These are phyloP conservation scores for Bocquillonia castaneifolia DNA, from an alignment of 441 rosid species.

Conservation along the genomic window DNA sequence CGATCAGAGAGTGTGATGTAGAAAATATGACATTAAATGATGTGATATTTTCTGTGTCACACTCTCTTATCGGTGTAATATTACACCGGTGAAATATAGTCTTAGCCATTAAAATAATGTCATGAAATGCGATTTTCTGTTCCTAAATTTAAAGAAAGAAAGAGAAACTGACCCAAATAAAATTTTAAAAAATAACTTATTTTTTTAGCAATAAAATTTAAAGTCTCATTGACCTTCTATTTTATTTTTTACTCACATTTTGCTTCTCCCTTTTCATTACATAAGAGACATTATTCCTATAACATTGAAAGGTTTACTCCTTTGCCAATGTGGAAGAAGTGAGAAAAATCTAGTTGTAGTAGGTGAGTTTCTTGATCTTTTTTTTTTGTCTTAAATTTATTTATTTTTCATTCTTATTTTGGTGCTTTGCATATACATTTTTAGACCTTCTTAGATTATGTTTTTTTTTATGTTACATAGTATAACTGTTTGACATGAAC, in stretches of 20 bases:
- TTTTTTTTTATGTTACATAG: not conserved
- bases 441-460: not conserved
- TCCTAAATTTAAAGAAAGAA: not conserved
- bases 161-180: too few species aligned
- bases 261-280: constrained; percentile 4
- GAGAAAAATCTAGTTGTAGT: constrained; percentile 22
- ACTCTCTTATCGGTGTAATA: too few species aligned
- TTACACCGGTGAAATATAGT: too few species aligned
- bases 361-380: constrained; percentile 25
- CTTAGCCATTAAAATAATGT: too few species aligned
- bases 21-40: too few species aligned
- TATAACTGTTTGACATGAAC: not conserved
- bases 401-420: not conserved
- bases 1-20: too few species aligned
- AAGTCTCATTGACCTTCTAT: constrained; percentile 12
- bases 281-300: constrained; percentile 1
- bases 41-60: too few species aligned
- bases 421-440: not conserved
- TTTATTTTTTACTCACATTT: not conserved
- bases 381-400: not conserved
- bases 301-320: constrained; percentile 20
- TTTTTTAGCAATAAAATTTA: not conserved
- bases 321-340: constrained; percentile 27
- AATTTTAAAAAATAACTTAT: too few species aligned
- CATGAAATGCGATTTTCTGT: not conserved